Conservation (phyloP, 495 filamentous ascomycete genomes). For the Podospora pseudocomata region DNA sequence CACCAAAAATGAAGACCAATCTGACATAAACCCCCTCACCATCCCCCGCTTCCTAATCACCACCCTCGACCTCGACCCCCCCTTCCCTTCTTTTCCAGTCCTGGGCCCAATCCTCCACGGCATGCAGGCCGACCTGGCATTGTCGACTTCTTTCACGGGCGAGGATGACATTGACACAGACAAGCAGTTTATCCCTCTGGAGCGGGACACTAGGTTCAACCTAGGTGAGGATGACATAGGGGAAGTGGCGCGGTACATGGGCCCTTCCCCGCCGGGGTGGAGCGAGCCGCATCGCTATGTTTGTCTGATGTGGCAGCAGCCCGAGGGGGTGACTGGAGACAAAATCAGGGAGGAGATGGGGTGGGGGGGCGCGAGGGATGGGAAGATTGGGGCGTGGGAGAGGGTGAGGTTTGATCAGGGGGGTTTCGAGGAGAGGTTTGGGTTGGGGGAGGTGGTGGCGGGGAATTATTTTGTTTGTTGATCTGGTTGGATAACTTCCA, state of each 20-base stretch:
- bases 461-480: constrained; percentile 51
- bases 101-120: constrained; percentile 48
- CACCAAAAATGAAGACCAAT: constrained; percentile 1
- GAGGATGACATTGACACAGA: constrained; percentile 6
- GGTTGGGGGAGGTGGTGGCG: constrained; percentile 48
- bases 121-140: constrained; percentile 40
- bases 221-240: neutral
- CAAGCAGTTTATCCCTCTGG: constrained; percentile 22
- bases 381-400: constrained; percentile 36
- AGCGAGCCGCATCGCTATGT: constrained; percentile 55
- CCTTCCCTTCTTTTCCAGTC: constrained; percentile 49
- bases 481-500: neutral
- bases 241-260: constrained; percentile 41
- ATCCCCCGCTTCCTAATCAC: constrained; percentile 44
- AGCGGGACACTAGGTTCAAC: constrained; percentile 18
- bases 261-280: constrained; percentile 48
- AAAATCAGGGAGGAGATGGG: constrained; percentile 41
- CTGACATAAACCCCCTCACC: constrained; percentile 1
- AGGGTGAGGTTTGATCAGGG: constrained; percentile 54
- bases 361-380: constrained; percentile 26
- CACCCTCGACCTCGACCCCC: constrained; percentile 51
- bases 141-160: constrained; percentile 8
- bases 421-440: constrained; percentile 44
- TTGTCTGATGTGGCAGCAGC: constrained; percentile 58
- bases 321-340: constrained; percentile 43